Evolutionary conservation across 495 filamentous ascomycete species (phyloP).

Genomic region (Neurospora sp.): DNA sequence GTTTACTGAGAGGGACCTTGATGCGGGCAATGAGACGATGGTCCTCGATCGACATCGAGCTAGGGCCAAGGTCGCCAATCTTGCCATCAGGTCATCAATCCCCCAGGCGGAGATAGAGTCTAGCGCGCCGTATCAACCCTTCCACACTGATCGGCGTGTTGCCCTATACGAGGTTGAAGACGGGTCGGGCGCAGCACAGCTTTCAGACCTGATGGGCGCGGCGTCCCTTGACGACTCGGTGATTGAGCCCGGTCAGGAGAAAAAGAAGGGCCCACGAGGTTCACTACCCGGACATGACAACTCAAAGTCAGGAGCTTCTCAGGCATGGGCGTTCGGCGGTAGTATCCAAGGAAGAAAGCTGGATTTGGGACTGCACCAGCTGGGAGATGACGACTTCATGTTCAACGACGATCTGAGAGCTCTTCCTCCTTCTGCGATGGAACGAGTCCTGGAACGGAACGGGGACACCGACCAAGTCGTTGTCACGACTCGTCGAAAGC

Average conservation of each 20-base stretch:
- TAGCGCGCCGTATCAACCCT: slow-evolving; percentile 80
- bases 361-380: slow-evolving; percentile 41
- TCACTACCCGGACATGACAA: not conserved
- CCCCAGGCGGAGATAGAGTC: slow-evolving; percentile 90
- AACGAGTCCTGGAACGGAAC: slow-evolving; percentile 46
- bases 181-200: slow-evolving; percentile 14
- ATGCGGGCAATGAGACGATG: slow-evolving; percentile 32
- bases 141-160: slow-evolving; percentile 78
- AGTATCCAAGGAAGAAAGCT: slow-evolving; percentile 50
- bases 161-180: slow-evolving; percentile 49
- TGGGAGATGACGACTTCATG: slow-evolving; percentile 43
- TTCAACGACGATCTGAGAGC: slow-evolving; percentile 43
- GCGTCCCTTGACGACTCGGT: slow-evolving; percentile 20
- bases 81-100: slow-evolving; percentile 44
- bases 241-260: slow-evolving; percentile 8
- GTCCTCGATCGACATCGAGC: slow-evolving; percentile 25
- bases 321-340: slow-evolving; percentile 64
- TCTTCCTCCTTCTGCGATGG: slow-evolving; percentile 46
- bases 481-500: slow-evolving; percentile 64
- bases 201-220: slow-evolving; percentile 22
- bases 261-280: slow-evolving; percentile 5
- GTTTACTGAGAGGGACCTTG: slow-evolving; percentile 33
- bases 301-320: slow-evolving; percentile 2
- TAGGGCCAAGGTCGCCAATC: slow-evolving; percentile 18
- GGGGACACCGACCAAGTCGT: slow-evolving; percentile 64